These are phyloP conservation scores for Kodamaea alishanica DNA, from an alignment of 1,139 yeast species.

Conservation along the genomic window DNA sequence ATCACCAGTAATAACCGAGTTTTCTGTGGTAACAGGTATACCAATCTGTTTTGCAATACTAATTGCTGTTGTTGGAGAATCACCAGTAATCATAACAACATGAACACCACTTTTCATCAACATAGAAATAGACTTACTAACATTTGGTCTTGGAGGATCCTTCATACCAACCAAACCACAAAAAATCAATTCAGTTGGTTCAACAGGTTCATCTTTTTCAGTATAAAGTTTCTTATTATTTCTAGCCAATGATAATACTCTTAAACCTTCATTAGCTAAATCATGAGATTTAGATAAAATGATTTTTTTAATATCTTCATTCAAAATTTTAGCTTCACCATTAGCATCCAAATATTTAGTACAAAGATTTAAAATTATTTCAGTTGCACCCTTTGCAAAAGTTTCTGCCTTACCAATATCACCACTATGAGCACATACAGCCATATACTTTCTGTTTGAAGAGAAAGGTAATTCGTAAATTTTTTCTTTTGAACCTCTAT, in stretches of 20 bases:
- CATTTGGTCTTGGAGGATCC: constrained; percentile 93
- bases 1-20: constrained; percentile 79
- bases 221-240: constrained; percentile 30
- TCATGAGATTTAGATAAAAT: constrained; percentile 55
- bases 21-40: constrained; percentile 68
- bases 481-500: constrained; percentile 57
- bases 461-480: constrained; percentile 78
- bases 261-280: constrained; percentile 78
- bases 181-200: constrained; percentile 61
- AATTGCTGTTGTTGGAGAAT: constrained; percentile 86
- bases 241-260: constrained; percentile 80
- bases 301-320: constrained; percentile 41
- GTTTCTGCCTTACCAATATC: constrained; percentile 55
- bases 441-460: constrained; percentile 85
- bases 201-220: constrained; percentile 25
- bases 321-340: constrained; percentile 54
- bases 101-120: constrained; percentile 91
- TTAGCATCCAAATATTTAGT: constrained; percentile 54
- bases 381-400: constrained; percentile 86
- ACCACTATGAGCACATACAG: constrained; percentile 64
- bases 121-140: constrained; percentile 63
- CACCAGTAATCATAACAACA: constrained; percentile 97
- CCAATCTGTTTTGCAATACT: constrained; percentile 91
- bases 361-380: constrained; percentile 63
- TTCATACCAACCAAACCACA: constrained; percentile 91